Conservation (phyloP, 192 early-diverging fungal species). For the Phlyctochytrium planicorne region DNA sequence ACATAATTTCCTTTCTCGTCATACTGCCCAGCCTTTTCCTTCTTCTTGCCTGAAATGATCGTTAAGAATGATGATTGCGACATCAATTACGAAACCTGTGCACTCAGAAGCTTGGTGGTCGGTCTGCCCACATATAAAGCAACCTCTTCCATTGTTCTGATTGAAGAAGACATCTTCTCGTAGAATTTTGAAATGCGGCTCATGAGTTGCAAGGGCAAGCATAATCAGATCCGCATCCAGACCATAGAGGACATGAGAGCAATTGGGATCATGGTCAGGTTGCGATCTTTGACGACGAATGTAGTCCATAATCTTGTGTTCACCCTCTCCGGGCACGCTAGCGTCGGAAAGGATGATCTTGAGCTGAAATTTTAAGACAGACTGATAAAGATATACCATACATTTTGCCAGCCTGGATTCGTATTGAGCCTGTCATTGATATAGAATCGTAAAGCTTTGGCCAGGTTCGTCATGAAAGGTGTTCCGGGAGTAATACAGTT, state of each 20-base stretch:
- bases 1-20: conserved; percentile 39
- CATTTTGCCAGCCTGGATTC: conserved; percentile 85
- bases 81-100: conserved; percentile 30
- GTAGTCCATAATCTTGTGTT: conserved; percentile 99
- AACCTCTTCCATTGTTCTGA: conserved; percentile 40
- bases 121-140: conserved; percentile 54
- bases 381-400: conserved; percentile 22
- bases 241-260: conserved; percentile 93
- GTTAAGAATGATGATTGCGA: neutral
- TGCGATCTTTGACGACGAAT: conserved; percentile 83
- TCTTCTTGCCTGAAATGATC: conserved; percentile 62
- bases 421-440: conserved; percentile 84
- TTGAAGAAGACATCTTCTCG: conserved; percentile 91
- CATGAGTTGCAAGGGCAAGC: conserved; percentile 92
- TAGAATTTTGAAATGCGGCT: conserved; percentile 94
- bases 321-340: conserved; percentile 95
- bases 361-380: conserved; percentile 33
- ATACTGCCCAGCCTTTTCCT: conserved; percentile 52
- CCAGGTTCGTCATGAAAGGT: conserved; percentile 91
- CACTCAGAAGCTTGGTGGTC: conserved; percentile 47
- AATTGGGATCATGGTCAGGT: conserved; percentile 83
- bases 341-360: conserved; percentile 93
- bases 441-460: conserved; percentile 85
- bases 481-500: conserved; percentile 99
- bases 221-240: conserved; percentile 98